phyloP scores from a whole-genome alignment of 495 filamentous ascomycete genomes.

The Mytilinidion resinicola region DNA sequence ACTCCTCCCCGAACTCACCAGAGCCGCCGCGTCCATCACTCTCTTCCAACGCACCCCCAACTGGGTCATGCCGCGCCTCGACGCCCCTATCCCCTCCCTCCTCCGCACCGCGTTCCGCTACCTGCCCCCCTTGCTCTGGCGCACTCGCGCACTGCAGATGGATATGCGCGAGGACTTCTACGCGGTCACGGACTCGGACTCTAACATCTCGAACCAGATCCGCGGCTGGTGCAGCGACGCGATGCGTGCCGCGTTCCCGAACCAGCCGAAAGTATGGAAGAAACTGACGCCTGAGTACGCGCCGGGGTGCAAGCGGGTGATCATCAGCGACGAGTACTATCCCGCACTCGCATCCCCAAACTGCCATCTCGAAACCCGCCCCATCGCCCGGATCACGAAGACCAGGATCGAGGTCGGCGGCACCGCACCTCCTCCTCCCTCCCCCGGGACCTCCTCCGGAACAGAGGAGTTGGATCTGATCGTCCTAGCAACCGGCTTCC shows the following conservation, averaged over 20 bases:
- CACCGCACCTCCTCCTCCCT: too few relatives aligned
- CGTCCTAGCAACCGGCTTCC: constrained; percentile 52
- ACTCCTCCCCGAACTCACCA: constrained; percentile 59
- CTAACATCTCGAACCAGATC: constrained; percentile 33
- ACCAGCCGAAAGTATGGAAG: constrained; percentile 45
- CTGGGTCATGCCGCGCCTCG: constrained; percentile 52
- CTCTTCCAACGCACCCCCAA: constrained; percentile 65
- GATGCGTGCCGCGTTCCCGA: constrained; percentile 37
- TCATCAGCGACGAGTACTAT: constrained; percentile 53
- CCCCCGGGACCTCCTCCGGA: too few relatives aligned
- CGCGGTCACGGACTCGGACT: constrained; percentile 37
- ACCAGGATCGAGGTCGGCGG: constrained; percentile 43
- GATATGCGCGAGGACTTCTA: constrained; percentile 44
- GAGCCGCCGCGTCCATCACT: constrained; percentile 48
- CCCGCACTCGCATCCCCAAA: constrained; percentile 41
- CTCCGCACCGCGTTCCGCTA: constrained; percentile 39
- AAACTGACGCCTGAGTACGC: constrained; percentile 47
- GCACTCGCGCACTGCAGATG: constrained; percentile 45
- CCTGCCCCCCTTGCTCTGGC: constrained; percentile 42
- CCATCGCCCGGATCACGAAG: constrained; percentile 40
- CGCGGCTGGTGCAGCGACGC: constrained; percentile 27
- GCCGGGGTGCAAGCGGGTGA: constrained; percentile 50
- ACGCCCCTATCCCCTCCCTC: constrained; percentile 38
- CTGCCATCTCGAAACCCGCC: constrained; percentile 45
- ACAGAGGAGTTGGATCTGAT: constrained; percentile 48